Percentiles rank a stretch among this genome's conserved stretches.
phyloP scores from a whole-genome alignment of 2,329 filamentous ascomycete genomes.

The Trichophaea hybrida region DNA sequence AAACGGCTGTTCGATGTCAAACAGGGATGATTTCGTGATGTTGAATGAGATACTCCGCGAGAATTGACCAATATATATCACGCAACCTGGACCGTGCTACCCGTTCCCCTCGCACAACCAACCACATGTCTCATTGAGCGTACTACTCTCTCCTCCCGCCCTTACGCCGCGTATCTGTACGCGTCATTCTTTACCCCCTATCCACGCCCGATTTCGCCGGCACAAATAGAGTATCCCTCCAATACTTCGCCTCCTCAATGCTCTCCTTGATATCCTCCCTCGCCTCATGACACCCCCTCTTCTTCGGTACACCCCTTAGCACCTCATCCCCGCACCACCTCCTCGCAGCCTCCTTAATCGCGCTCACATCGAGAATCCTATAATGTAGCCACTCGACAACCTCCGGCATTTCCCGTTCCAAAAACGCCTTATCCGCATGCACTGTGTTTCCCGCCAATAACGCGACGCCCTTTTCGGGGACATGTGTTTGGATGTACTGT shows the following conservation, averaged over 20 bases:
- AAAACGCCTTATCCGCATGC: constrained; percentile 74
- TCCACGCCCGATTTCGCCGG: neutral
- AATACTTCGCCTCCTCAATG: constrained; percentile 79
- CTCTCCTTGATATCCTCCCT: constrained; percentile 86
- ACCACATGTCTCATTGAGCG: too few relatives aligned
- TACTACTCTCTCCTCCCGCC: too few relatives aligned
- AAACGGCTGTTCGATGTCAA: too few relatives aligned
- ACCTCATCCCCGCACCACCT: constrained; percentile 59
- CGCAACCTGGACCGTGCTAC: too few relatives aligned
- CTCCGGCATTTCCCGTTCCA: constrained; percentile 54
- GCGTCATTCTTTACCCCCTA: neutral
- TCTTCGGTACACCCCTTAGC: constrained; percentile 49
- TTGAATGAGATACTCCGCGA: too few relatives aligned
- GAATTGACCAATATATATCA: too few relatives aligned
- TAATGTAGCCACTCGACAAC: constrained; percentile 73
- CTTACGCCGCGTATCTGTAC: too few relatives aligned
- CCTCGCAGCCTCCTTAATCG: constrained; percentile 75
- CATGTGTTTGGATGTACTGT: constrained; percentile 57
- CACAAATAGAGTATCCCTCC: constrained; percentile 54
- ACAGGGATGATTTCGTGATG: too few relatives aligned
- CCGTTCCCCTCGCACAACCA: too few relatives aligned
- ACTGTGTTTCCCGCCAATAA: constrained; percentile 86
- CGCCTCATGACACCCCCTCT: constrained; percentile 67
- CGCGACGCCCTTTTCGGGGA: constrained; percentile 52
- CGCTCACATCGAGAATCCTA: constrained; percentile 80